Base-by-base conservation (phyloP, 441 rosid genomes). In the Metrosideros polymorpha region DNA sequence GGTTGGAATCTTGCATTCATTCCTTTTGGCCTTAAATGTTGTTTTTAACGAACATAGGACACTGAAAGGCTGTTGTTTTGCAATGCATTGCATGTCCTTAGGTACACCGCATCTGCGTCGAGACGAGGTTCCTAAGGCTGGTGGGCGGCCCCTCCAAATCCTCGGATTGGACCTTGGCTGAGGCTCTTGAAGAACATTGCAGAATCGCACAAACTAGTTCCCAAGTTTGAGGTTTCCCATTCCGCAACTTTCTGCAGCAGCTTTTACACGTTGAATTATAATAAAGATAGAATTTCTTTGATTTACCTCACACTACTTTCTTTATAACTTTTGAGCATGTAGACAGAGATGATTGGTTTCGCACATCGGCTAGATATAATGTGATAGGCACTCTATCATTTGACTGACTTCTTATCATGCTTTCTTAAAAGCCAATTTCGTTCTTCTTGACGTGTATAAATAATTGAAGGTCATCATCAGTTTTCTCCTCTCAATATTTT, bases 121-220 rank as follows among this genome's bases (percentile, higher is more conserved):
- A 71, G 91, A 82, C 17, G 89, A 89, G 85, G 89, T 84, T 53
- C 76, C 86, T 13, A 61, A 25, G 35, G 84, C 89, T 12, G 91
- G 88, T 35, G 89, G 89, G 88, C 89, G 10, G 89, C 89, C 24
- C 91, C 89, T 12, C 88, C 91, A 18, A 89, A 85, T 85, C 91
- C 89, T 17, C 59, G 88, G 88, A 87, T 87, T 29, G 89, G 89
- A 2, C 87, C 91, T 12, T 87, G 87, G 91, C 85, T 89, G 54
- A 85, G 88, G 56, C 88, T 85, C 51, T 87, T 87, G 86, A 89
- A 84, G 52, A 86, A 12, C 19, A 54, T 87, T 66, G 89, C 91
- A 15, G 8, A 84, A 50, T 86, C 88, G 3, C 89, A 82, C 56
- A 85, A 87, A 61, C 85, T 87, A 59, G 35, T 49, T 35, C 87